Conservation (phyloP, 805 yeast genomes). For the Hanseniaspora singularis region DNA sequence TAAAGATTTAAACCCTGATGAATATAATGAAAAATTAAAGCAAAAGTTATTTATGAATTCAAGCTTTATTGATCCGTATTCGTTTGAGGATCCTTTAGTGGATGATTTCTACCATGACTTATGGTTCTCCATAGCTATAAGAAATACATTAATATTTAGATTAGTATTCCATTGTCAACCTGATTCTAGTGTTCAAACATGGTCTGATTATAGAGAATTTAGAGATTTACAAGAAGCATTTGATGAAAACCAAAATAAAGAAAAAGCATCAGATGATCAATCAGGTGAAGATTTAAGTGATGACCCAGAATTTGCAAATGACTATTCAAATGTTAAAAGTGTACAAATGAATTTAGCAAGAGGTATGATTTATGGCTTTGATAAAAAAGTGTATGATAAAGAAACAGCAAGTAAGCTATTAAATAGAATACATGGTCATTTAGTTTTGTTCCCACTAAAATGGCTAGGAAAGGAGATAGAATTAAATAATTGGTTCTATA, state of each 20-base stretch:
- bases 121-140: conserved; percentile 72
- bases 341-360: conserved; percentile 26
- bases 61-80: conserved; percentile 69
- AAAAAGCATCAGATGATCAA: conserved; percentile 19
- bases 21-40: conserved; percentile 13
- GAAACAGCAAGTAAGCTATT: conserved; percentile 66
- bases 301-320: neutral
- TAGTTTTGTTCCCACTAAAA: conserved; percentile 83
- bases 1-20: conserved; percentile 20
- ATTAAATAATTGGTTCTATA: conserved; percentile 89
- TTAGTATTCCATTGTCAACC: conserved; percentile 90
- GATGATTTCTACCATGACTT: conserved; percentile 73
- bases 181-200: conserved; percentile 74
- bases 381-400: conserved; percentile 50
- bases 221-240: conserved; percentile 52
- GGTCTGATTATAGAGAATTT: conserved; percentile 78
- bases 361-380: conserved; percentile 25
- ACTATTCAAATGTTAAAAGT: conserved; percentile 16
- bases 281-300: neutral
- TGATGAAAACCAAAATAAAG: conserved; percentile 24
- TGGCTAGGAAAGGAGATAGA: conserved; percentile 85
- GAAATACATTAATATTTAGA: conserved; percentile 72
- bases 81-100: conserved; percentile 75
- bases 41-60: conserved; percentile 24
- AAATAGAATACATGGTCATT: conserved; percentile 65